Evolutionary conservation across 768 basidiomycete genomes (phyloP).

Genomic region (Collybiopsis luxurians): DNA sequence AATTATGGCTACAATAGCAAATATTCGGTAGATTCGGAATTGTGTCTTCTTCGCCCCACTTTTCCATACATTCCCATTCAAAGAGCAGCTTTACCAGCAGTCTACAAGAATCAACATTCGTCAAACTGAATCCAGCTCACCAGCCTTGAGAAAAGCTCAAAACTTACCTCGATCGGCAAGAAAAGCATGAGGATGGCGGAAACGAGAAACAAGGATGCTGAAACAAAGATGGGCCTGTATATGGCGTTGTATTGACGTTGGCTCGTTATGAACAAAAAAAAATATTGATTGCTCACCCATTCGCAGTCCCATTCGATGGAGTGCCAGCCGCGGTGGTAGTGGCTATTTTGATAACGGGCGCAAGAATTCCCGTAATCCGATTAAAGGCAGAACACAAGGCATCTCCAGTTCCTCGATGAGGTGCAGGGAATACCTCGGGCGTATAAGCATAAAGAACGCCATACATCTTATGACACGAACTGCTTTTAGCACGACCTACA

Average conservation of each 20-base stretch:
- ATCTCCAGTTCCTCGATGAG: constrained; percentile 53
- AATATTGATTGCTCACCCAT: background rate
- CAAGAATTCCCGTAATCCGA: constrained; percentile 60
- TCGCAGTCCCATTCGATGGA: constrained; percentile 2
- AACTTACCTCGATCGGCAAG: constrained; percentile 7
- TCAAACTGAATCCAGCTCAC: background rate
- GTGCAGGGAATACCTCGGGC: constrained; percentile 55
- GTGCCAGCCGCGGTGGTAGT: constrained; percentile 5
- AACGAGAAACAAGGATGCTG: constrained; percentile 3
- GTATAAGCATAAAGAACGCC: constrained; percentile 41
- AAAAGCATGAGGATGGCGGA: constrained; percentile 1
- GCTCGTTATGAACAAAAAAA: too few species aligned
- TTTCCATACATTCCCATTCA: background rate
- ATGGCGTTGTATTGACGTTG: too few species aligned
- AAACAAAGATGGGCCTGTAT: constrained; percentile 5
- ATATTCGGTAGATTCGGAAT: too few species aligned
- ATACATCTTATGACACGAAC: background rate
- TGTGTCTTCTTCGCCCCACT: too few species aligned
- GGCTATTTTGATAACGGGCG: constrained; percentile 22
- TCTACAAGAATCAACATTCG: background rate
- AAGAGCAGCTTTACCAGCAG: constrained; percentile 7
- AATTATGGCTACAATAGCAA: too few species aligned
- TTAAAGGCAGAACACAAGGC: constrained; percentile 51
- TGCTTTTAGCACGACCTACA: background rate
- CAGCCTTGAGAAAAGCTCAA: background rate